Evolutionary conservation across 257 asterid genomes (phyloP), one percentile per base, ranked within the genome.

Genomic region (Echium plantagineum): DNA sequence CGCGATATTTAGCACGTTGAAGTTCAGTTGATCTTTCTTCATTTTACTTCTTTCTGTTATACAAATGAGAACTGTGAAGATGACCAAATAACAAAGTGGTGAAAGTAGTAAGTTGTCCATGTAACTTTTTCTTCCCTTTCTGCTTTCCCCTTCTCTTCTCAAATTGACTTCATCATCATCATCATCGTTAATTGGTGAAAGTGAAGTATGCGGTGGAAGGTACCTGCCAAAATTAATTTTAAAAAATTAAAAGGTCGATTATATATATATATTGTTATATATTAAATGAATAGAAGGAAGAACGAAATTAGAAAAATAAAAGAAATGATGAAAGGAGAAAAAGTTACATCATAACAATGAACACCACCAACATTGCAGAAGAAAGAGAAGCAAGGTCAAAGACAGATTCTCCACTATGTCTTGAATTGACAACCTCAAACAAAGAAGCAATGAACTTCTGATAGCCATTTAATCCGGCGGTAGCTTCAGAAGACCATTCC

Each of bases 11-110:
- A 81, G 67, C 21, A 77, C 63, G 47, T 64, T 81, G 76, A 84
- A 84, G 77, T 84, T 81, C 70, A 79, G 77, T 3, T 85, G 87
- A 38, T 81, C 88, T 49, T 66, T 57, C 62, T 55, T 79, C 65
- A 84, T 58, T 21, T 74, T 74, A 5, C 65, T 71, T 47, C 75
- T 69, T 65, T 84, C 93, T 0, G 72, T 69, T 61, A 81, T 63
- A 74, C 84, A 81, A 5, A 84, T 65, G 55, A 81, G 69, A 30
- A 79, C 63, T 26, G 71, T 19, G 70, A 77, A 79, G 21, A 81
- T 75, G 59, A 60, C 67, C 35, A 81, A 61, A 63, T 77, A 78
- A 1, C 69, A 62, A 53, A 75, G 73, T 46, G 63, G 93, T 6
- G 93, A 84, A 59, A 84, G 66, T 42, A 42, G 3, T 42, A 64